Evolutionary conservation across 1,284 basidiomycete genomes (phyloP).

Genomic region (Pascua guehoae): DNA sequence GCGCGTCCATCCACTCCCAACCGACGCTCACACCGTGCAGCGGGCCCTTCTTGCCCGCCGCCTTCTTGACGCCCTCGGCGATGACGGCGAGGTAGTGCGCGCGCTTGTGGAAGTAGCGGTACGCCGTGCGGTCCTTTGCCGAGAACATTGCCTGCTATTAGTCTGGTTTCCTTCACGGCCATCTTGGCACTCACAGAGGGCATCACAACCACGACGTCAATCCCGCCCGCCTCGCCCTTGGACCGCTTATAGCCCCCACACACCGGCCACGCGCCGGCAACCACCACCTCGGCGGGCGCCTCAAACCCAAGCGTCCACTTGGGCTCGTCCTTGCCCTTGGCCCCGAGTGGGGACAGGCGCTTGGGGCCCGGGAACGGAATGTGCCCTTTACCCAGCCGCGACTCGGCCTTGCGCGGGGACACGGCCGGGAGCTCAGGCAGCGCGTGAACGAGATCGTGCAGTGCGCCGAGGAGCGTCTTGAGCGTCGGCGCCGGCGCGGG

Average conservation of each 20-base stretch:
- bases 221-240: conserved; percentile 58
- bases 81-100: conserved; percentile 84
- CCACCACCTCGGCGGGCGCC: conserved; percentile 53
- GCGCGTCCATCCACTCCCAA: conserved; percentile 60
- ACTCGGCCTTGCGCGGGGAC: conserved; percentile 62
- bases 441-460: conserved; percentile 61
- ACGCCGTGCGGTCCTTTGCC: conserved; percentile 89
- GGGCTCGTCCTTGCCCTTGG: conserved; percentile 55
- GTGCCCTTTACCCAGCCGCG: conserved; percentile 56
- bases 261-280: conserved; percentile 57
- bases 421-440: conserved; percentile 60
- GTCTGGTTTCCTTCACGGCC: not conserved
- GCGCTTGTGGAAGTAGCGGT: conserved; percentile 87
- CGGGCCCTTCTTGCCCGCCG: conserved; percentile 55
- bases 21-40: conserved; percentile 64
- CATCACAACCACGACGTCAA: conserved; percentile 85
- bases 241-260: conserved; percentile 56
- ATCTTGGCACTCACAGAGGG: conserved; percentile 60
- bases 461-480: conserved; percentile 70
- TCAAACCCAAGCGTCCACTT: conserved; percentile 66
- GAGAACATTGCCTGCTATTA: conserved; percentile 62
- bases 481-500: conserved; percentile 44
- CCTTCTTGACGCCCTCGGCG: conserved; percentile 59
- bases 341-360: conserved; percentile 56
- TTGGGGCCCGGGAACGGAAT: conserved; percentile 57